Percentiles rank a stretch among this genome's conserved stretches.
These are phyloP conservation scores for Pichia norvegensis DNA, from an alignment of 1,139 yeast species.

Conservation along the genomic window DNA sequence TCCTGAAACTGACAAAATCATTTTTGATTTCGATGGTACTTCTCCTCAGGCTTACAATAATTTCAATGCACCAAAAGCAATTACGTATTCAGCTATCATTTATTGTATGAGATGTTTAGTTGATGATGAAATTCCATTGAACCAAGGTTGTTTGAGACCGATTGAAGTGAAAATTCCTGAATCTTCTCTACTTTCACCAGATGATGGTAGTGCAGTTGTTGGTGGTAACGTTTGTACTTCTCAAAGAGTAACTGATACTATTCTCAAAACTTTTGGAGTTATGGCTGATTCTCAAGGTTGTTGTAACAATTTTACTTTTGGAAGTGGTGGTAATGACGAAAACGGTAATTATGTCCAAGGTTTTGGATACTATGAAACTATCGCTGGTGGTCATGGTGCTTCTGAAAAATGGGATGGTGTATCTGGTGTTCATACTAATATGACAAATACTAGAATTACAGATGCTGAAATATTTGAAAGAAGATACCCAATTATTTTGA, in stretches of 20 bases:
- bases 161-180: slow-evolving; percentile 35
- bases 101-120: slow-evolving; percentile 39
- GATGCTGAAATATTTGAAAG: slow-evolving; percentile 35
- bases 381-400: slow-evolving; percentile 42
- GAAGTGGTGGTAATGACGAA: slow-evolving; percentile 33
- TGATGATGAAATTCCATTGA: slow-evolving; percentile 38
- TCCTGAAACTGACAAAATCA: slow-evolving; percentile 36
- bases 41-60: slow-evolving; percentile 36
- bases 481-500: slow-evolving; percentile 32
- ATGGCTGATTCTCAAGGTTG: slow-evolving; percentile 40
- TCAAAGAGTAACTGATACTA: slow-evolving; percentile 37
- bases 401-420: slow-evolving; percentile 33
- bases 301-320: slow-evolving; percentile 40
- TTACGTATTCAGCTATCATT: slow-evolving; percentile 37
- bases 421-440: slow-evolving; percentile 40
- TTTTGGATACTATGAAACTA: slow-evolving; percentile 42
- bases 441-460: slow-evolving; percentile 37
- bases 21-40: slow-evolving; percentile 51
- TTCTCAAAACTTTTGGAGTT: slow-evolving; percentile 36
- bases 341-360: slow-evolving; percentile 32
- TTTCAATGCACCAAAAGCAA: slow-evolving; percentile 38
- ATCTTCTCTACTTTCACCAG: slow-evolving; percentile 35
- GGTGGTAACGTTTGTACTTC: slow-evolving; percentile 45
- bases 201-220: slow-evolving; percentile 38
- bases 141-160: slow-evolving; percentile 40